These are phyloP conservation scores for Fusarium albidum DNA, from an alignment of 2,329 filamentous ascomycete species.

Conservation along the genomic window DNA sequence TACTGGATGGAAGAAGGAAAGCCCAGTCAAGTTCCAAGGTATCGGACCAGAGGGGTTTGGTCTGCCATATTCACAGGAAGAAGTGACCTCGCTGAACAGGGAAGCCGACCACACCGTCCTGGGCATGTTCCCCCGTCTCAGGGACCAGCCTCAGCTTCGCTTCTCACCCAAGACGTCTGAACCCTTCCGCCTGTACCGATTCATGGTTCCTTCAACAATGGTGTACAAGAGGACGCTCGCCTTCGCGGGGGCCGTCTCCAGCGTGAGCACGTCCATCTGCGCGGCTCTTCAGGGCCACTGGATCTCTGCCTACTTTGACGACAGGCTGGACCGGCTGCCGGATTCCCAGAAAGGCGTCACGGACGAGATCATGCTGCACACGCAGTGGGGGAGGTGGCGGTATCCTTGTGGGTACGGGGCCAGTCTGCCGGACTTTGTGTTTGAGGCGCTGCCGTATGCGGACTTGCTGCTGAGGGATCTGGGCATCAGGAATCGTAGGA, in stretches of 20 bases:
- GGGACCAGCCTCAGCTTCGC: conserved; percentile 31
- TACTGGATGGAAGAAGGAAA: conserved; percentile 60
- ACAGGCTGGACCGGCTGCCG: conserved; percentile 49
- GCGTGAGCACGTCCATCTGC: conserved; percentile 45
- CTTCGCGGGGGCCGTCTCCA: conserved; percentile 44
- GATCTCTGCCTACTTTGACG: conserved; percentile 66
- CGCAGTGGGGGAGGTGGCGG: conserved; percentile 74
- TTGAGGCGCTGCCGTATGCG: conserved; percentile 73
- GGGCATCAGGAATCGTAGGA: conserved; percentile 59
- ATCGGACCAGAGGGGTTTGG: conserved; percentile 24
- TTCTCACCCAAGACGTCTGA: conserved; percentile 29
- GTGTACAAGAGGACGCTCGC: conserved; percentile 42
- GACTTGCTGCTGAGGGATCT: conserved; percentile 69
- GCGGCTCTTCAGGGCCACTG: conserved; percentile 56
- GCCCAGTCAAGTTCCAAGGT: conserved; percentile 52
- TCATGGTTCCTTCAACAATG: conserved; percentile 36
- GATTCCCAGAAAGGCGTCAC: conserved; percentile 49
- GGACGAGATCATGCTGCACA: conserved; percentile 69
- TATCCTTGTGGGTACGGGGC: conserved; percentile 72
- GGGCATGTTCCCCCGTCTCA: conserved; percentile 28
- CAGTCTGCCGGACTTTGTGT: conserved; percentile 73
- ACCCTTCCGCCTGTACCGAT: conserved; percentile 38
- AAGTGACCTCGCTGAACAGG: conserved; percentile 14
- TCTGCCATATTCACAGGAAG: conserved; percentile 15
- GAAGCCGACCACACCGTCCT: conserved; percentile 32